Conservation (phyloP, 176 grass and related monocot genomes). For the Avena eriantha region DNA sequence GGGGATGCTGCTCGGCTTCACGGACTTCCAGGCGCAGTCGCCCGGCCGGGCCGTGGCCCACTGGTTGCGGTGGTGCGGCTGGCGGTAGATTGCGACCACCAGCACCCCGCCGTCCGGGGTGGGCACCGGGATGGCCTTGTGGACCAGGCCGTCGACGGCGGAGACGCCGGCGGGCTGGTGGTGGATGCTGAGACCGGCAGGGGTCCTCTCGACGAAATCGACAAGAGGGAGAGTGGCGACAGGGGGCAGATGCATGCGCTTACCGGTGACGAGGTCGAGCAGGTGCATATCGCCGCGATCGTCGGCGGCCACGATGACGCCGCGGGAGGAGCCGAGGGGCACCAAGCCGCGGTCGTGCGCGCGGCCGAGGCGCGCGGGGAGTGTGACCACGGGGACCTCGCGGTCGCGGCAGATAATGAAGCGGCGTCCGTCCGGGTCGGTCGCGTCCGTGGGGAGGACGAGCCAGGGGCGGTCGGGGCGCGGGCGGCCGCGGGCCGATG, state of each 20-base stretch:
- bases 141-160: constrained; percentile 31
- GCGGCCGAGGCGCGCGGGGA: constrained; percentile 46
- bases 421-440: constrained; percentile 1
- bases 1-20: constrained; percentile 50
- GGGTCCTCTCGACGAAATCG: constrained; percentile 3
- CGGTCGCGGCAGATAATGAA: constrained; percentile 25
- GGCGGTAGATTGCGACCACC: constrained; percentile 44
- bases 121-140: constrained; percentile 48
- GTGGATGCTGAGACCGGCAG: background rate
- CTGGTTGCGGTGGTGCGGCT: constrained; percentile 35
- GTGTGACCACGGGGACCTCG: constrained; percentile 51
- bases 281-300: constrained; percentile 43
- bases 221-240: constrained; percentile 43
- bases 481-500: constrained; percentile 8
- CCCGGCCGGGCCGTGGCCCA: constrained; percentile 46
- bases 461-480: constrained; percentile 52
- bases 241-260: constrained; percentile 33
- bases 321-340: constrained; percentile 41
- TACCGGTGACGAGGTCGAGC: constrained; percentile 31
- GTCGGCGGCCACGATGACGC: constrained; percentile 44
- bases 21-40: constrained; percentile 50
- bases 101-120: constrained; percentile 28
- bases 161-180: background rate
- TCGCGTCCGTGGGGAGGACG: constrained; percentile 31
- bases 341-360: constrained; percentile 31